Evolutionary conservation across 2,329 filamentous ascomycete genomes (phyloP), one percentile per base, ranked within the genome.

Genomic region (Didymella sp.): DNA sequence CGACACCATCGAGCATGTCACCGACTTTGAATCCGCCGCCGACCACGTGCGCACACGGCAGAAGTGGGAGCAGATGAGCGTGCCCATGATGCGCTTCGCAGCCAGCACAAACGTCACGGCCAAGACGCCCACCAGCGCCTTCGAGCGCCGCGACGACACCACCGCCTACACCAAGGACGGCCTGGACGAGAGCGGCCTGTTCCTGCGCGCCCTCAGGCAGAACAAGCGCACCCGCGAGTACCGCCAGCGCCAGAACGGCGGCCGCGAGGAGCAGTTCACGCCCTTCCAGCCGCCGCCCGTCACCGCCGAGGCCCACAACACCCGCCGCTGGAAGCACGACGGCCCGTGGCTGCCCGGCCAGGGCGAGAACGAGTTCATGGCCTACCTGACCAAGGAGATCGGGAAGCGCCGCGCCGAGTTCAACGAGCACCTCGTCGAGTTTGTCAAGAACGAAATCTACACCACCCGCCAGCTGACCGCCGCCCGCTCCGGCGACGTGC

Each of bases 1-100:
- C 62, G 94, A 98, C 79, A 90, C 91, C 2, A 85, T 87, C 66
- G 92, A 97, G 77, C 89, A 92, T 74, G 84, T 97, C 65, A 96
- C 93, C 71, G 92, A 97, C 71, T 98, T 92, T 77, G 83, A 87
- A 61, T 92, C 90, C 33, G 90, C 92, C 0, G 85, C 88, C 54
- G 91, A 96, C 75, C 91, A 96, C 77, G 85, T 88, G 48, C 80
- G 92, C 65, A 92, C 91, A 7, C 80, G 96, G 53, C 82, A 87
- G 72, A 98, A 97, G 80, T 97, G 89, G 80, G 89, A 92, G 73
- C 91, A 96, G 75, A 82, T 97, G 73, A 84, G 86, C 56, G 78
- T 96, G 51, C 87, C 91, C 6, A 79, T 96, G 58, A 84, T 87
- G 17, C 70, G 63, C 68, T 45, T 56, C 65, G 62, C 33, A 59